A percentile compares a stretch with the other conserved stretches of the same genome.
Evolutionary conservation across 768 basidiomycete genomes (phyloP).

Genomic region (Pisolithus marmoratus): DNA sequence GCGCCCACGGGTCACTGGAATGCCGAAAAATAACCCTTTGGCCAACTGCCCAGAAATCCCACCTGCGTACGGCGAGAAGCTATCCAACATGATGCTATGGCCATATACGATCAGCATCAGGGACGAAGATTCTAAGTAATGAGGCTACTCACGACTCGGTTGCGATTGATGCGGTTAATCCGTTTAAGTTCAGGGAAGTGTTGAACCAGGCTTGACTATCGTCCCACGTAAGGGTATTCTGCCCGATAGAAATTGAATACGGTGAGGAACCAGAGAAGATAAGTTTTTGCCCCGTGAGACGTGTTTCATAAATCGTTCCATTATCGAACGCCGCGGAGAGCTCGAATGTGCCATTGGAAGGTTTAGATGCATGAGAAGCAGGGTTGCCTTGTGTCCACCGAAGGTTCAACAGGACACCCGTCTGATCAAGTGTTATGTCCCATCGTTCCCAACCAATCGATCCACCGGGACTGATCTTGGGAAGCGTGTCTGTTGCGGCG

Average conservation of each 20-base stretch:
- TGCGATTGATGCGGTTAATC: slow-evolving; percentile 5
- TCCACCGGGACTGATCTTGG: slow-evolving; percentile 5
- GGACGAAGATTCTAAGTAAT: no score
- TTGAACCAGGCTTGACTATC: slow-evolving; percentile 12
- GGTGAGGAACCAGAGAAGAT: slow-evolving; percentile 2
- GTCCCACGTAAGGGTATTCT: slow-evolving; percentile 11
- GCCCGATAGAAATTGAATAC: slow-evolving; percentile 10
- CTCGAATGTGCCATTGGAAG: slow-evolving; percentile 6
- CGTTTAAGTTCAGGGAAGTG: slow-evolving; percentile 4
- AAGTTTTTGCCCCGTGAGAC: slow-evolving; percentile 3
- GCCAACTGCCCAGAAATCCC: slow-evolving; percentile 5
- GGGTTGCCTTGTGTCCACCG: slow-evolving; percentile 11
- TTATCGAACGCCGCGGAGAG: slow-evolving; percentile 10
- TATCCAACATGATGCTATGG: slow-evolving; percentile 5
- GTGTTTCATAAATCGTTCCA: slow-evolving; percentile 1
- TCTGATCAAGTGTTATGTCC: slow-evolving; percentile 8
- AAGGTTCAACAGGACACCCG: slow-evolving; percentile 6
- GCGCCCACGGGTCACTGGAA: slow-evolving; percentile 8
- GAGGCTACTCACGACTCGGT: slow-evolving; percentile 4
- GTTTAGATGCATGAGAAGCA: neutral
- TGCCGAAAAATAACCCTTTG: slow-evolving; percentile 5
- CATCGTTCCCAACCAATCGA: slow-evolving; percentile 6
- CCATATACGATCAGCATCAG: neutral
- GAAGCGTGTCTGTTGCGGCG: slow-evolving; percentile 8
- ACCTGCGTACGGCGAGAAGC: slow-evolving; percentile 7